Base-by-base conservation (phyloP, 257 asterid genomes). In the Solanum pennellii region DNA sequence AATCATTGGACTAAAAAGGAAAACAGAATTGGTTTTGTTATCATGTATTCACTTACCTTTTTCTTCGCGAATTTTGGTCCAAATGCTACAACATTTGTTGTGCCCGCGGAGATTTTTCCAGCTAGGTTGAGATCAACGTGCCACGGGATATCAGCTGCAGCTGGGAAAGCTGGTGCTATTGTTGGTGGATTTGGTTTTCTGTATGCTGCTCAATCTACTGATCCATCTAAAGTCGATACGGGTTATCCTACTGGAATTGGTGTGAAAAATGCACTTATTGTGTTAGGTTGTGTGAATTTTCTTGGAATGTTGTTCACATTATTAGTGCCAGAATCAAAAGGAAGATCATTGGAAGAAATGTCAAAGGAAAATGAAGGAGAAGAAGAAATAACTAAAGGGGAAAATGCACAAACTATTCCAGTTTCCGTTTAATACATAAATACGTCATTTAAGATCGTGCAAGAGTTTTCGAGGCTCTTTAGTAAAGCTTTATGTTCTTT, bases 51-150 rank as follows among this genome's bases (percentile, higher is more conserved):
- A 0, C 86, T 93, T 0, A 93, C 95, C 0, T 93, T 93, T 60
- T 93, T 93, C 93, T 93, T 93, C 13, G 92, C 95, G 0, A 93
- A 93, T 82, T 93, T 93, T 31, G 94, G 95, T 3, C 94, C 95
- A 7, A 93, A 93, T 27, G 91, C 94, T 2, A 93, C 95, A 0
- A 93, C 95, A 0, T 93, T 93, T n/a, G 93, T 93, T 5, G 95
- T 93, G 8, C 95, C 95, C 0, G 94, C 95, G 0, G 95, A 93
- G 90, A 92, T 93, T 12, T 93, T 93, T 75, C 95, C 95, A 6
- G 94, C 95, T 1, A 45, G 95, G 86, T 33, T 93, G 29, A 84
- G 95, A 86, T 92, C 95, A 1, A 93, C 95, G 6, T 93, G 95
- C 44, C 94, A 92, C 42, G 95, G 95, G 4, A 93, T 93, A 86